Base-by-base conservation (phyloP, 495 filamentous ascomycete species). In the Daldinia childiae region DNA sequence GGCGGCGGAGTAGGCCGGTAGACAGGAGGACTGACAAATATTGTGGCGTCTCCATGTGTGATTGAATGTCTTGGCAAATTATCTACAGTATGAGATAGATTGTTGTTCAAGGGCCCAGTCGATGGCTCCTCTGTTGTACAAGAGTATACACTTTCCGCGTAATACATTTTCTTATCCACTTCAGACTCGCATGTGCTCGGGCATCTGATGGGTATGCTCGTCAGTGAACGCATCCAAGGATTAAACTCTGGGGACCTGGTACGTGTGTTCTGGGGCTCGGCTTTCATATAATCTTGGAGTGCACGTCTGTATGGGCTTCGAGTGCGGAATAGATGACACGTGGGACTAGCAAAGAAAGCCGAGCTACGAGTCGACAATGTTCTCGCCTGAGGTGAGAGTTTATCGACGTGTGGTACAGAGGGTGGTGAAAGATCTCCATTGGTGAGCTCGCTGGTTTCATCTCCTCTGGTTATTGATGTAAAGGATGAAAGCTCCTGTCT, bases 221-320 rank as follows among this genome's bases (percentile, higher is more conserved):
- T 69, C 11, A 77, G 66, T 4, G 82, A 82, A 26, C 78, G 79
- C 78, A 86, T 79, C 84, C 84, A 86, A 58, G 83, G 77, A 62
- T 85, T 81, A 78, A 81, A 86, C 29, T 85, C 83, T 3, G 75
- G 72, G 63, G 45, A 71, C 58, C 54, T 66, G 0, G 57, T 17
- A 4, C 55, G 71, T 74, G 63, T 64, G 74, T 38, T 67, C 15
- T 72, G 69, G 4, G 77, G 52, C 41, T 77, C 72, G 14, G 76
- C 71, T 56, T 77, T 69, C 57, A 83, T 87, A 6, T 71, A 77
- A 39, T 78, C 79, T 70, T 75, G 79, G 72, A 88, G 70, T 17
- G 82, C 85, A 26, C 83, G 83, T 41, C 84, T 84, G 72, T 82
- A 90, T 14, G 88, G 87, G 69, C 88, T 89, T 34, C 79, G 76